Evolutionary conservation across 345 rosid genomes (phyloP), one percentile per base, ranked within the genome.

Genomic region (Iberis pinnata): DNA sequence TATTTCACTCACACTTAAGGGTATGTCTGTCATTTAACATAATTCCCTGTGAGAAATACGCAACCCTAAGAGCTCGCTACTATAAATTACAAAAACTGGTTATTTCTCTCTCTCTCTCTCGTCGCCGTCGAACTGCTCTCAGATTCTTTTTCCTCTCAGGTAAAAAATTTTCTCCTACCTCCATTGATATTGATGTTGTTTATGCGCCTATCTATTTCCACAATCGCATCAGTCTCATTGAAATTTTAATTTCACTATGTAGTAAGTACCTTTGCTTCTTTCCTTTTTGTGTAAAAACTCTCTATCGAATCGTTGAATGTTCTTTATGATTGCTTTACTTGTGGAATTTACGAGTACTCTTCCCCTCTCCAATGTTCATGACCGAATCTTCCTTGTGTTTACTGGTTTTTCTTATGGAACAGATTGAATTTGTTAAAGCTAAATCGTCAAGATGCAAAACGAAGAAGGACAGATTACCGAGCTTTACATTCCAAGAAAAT

Each of bases 401-500:
- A n/a, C n/a, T n/a, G n/a, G 7, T 7, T 26, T n/a, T 18, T 25
- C n/a, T 42, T 31, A 15, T 36, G 18, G 7, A 22, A 5, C 53
- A 51, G 70, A 45, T 50, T 17, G 12, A 12, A 9, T 51, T 3
- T 50, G n/a, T 27, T 13, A 2, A 39, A 60, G 44, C 29, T 29
- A 19, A 50, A 46, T 7, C 49, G 7, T 29, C 45, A 62, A 85
- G 76, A 88, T 92, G 98, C 93, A 92, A 79, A 92, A 88, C 86
- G 96, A 92, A 19, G 96, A 84, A 60, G 98, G 96, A 3, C 75
- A 79, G 3, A 68, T 72, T 65, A 87, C 84, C 63, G 96, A 90
- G 63, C 88, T 90, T 7, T 87, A 82, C 82, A 84, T 82, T 72
- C 96, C 96, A 13, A 79, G 98, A 61, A 90, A 90, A 60, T 87